phyloP scores from a whole-genome alignment of 345 rosid species.

The Crucihimalaya himalaica region DNA sequence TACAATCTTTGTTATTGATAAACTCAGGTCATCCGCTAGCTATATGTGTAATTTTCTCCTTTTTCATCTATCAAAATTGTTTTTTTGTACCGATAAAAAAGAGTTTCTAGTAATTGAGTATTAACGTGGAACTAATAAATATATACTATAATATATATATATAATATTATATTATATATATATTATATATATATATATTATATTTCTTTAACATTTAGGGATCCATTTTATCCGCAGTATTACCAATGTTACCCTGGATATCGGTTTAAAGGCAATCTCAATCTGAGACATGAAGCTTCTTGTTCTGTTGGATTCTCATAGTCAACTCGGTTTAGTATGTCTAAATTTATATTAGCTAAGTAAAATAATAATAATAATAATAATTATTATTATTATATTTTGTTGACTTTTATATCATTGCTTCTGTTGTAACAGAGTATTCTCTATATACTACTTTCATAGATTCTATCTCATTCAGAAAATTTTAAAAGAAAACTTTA shows the following conservation, averaged over 20 bases:
- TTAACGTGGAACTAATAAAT: too few relatives aligned
- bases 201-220: too few relatives aligned
- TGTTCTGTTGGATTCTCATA: neutral
- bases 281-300: neutral
- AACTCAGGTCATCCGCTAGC: neutral
- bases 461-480: constrained; percentile 2
- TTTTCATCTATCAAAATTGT: too few relatives aligned
- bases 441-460: neutral
- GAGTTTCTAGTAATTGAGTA: too few relatives aligned
- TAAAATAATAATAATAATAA: neutral
- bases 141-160: too few relatives aligned
- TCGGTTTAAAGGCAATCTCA: neutral
- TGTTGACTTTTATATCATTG: constrained; percentile 10
- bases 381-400: too few relatives aligned
- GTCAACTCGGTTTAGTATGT: neutral
- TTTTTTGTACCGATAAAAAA: too few relatives aligned
- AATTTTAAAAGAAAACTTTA: neutral
- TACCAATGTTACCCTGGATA: neutral
- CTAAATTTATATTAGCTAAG: neutral
- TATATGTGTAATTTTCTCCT: too few relatives aligned
- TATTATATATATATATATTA: too few relatives aligned
- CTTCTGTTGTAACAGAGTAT: neutral
- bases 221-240: neutral
- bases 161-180: too few relatives aligned
- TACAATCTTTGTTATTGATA: neutral